Percentiles rank a stretch among this genome's conserved stretches.
Conservation (phyloP, 2,329 filamentous ascomycete species). For the Fusarium chlamydosporum region DNA sequence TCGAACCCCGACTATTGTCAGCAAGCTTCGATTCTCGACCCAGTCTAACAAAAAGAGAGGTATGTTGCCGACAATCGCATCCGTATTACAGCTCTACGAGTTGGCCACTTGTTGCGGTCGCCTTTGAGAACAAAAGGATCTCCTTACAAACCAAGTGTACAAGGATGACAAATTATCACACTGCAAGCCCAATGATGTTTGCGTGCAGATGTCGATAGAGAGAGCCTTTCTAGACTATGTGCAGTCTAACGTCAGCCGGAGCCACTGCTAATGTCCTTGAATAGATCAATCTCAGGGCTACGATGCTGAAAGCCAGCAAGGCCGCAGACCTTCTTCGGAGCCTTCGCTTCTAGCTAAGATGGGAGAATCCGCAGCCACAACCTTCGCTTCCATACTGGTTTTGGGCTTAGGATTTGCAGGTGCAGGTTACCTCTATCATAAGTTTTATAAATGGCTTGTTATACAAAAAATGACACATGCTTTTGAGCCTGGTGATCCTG, state of each 20-base stretch:
- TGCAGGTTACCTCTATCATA: constrained; percentile 84
- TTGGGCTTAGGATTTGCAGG: constrained; percentile 74
- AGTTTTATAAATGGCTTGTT: constrained; percentile 89
- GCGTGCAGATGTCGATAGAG: not conserved
- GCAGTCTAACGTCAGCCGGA: not conserved
- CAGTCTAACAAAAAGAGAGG: constrained; percentile 47
- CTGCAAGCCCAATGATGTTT: not conserved
- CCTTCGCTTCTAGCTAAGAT: constrained; percentile 70
- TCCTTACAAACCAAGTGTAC: not conserved
- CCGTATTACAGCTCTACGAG: not conserved
- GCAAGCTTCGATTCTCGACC: constrained; percentile 52
- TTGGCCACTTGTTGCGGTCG: not conserved
- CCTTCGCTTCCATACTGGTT: constrained; percentile 80
- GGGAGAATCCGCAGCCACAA: constrained; percentile 81
- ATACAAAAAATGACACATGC: constrained; percentile 93
- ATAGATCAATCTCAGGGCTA: constrained; percentile 26
- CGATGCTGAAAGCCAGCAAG: constrained; percentile 17
- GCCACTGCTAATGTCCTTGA: constrained; percentile 23
- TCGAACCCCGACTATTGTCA: constrained; percentile 13
- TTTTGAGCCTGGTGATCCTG: constrained; percentile 92
- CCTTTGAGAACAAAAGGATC: not conserved
- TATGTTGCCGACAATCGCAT: constrained; percentile 35
- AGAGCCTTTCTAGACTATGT: not conserved
- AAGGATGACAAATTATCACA: not conserved
- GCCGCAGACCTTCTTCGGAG: constrained; percentile 44